Evolutionary conservation across 805 yeast species (phyloP).

Genomic region (Dipodascus albidus): DNA sequence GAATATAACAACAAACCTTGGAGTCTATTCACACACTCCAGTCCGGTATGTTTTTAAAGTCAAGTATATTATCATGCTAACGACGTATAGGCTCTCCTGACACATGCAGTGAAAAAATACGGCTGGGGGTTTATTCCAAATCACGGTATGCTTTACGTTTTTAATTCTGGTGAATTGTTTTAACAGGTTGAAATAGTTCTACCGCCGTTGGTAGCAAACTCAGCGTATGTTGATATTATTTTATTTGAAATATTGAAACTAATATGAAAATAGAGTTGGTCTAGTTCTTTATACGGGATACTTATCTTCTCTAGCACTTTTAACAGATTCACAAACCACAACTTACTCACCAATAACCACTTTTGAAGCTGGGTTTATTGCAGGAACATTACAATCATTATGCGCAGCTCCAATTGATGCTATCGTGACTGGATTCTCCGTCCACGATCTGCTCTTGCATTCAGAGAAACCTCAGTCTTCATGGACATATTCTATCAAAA

Average conservation of each 20-base stretch:
- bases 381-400: slow-evolving; percentile 79
- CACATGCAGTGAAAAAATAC: slow-evolving; percentile 56
- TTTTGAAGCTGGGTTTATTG: slow-evolving; percentile 73
- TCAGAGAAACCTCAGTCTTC: slow-evolving; percentile 32
- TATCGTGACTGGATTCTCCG: slow-evolving; percentile 67
- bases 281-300: slow-evolving; percentile 76
- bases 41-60: slow-evolving; percentile 33
- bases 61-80: no score
- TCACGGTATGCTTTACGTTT: slow-evolving; percentile 22
- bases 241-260: not conserved
- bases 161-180: not conserved
- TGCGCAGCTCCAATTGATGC: slow-evolving; percentile 95
- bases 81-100: slow-evolving; percentile 41
- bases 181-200: slow-evolving; percentile 32
- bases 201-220: slow-evolving; percentile 83
- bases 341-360: slow-evolving; percentile 16
- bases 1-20: slow-evolving; percentile 23
- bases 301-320: slow-evolving; percentile 30
- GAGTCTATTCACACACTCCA: slow-evolving; percentile 56
- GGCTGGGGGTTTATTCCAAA: slow-evolving; percentile 87
- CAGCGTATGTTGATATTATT: slow-evolving; percentile 31
- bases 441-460: slow-evolving; percentile 47
- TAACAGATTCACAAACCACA: slow-evolving; percentile 4
- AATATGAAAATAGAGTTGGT: slow-evolving; percentile 40
- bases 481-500: slow-evolving; percentile 65